Evolutionary conservation across 2,329 filamentous ascomycete genomes (phyloP).

Genomic region (Ilyonectria mors-panacis): DNA sequence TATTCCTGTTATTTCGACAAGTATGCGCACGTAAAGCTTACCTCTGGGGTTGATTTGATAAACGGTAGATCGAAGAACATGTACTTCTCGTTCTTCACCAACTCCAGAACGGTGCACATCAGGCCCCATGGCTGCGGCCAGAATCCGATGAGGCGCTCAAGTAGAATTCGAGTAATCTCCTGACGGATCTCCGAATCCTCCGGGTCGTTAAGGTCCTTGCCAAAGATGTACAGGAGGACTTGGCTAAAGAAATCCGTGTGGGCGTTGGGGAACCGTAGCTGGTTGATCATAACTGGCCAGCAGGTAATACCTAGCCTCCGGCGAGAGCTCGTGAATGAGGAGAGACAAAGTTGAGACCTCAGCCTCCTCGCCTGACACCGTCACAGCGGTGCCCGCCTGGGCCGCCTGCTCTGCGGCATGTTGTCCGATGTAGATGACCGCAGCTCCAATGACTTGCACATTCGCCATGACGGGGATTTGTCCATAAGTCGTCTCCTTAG

Average conservation of each 20-base stretch:
- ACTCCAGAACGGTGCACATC: slow-evolving; percentile 87
- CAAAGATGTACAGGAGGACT: slow-evolving; percentile 87
- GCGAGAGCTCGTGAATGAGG: slow-evolving; percentile 80
- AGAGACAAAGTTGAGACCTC: slow-evolving; percentile 83
- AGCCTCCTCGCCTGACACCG: slow-evolving; percentile 57
- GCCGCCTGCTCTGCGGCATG: slow-evolving; percentile 75
- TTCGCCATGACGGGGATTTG: slow-evolving; percentile 79
- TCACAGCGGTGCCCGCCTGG: slow-evolving; percentile 71
- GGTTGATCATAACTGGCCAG: slow-evolving; percentile 87
- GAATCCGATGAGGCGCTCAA: slow-evolving; percentile 89
- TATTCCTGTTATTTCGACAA: not conserved
- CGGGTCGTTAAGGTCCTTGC: slow-evolving; percentile 78
- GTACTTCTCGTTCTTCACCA: slow-evolving; percentile 92
- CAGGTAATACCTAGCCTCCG: slow-evolving; percentile 88
- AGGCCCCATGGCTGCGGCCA: slow-evolving; percentile 97
- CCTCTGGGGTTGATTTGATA: slow-evolving; percentile 90
- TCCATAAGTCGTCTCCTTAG: slow-evolving; percentile 75
- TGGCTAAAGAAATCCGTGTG: slow-evolving; percentile 96
- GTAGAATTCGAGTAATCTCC: slow-evolving; percentile 88
- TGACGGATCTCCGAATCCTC: slow-evolving; percentile 89
- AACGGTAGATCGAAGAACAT: slow-evolving; percentile 94
- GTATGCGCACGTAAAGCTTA: slow-evolving; percentile 57
- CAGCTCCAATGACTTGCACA: slow-evolving; percentile 80
- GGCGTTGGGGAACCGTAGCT: slow-evolving; percentile 90
- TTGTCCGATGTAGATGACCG: slow-evolving; percentile 87